Evolutionary conservation across 225 moss, liverwort and hornwort genomes (phyloP).

Genomic region (Pseudisothecium myosuroides): DNA sequence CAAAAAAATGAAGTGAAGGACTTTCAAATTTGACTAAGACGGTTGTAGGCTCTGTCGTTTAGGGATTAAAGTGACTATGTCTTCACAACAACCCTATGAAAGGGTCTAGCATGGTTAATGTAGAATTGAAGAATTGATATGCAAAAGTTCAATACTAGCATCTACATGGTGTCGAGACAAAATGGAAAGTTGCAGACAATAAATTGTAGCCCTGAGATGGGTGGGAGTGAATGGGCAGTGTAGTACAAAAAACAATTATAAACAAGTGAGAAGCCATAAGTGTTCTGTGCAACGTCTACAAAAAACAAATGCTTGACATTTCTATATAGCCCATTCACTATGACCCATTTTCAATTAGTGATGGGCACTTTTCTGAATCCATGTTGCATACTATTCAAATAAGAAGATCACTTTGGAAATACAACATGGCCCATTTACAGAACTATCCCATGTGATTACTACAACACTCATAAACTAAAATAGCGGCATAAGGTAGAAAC

Average conservation of each 20-base stretch:
- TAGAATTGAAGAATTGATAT: not conserved
- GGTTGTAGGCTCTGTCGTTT: fast-evolving
- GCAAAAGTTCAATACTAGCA: not conserved
- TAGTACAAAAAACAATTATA: not conserved
- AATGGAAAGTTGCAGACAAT: fast-evolving
- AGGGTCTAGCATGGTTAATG: too few relatives aligned
- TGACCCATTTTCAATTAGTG: not conserved
- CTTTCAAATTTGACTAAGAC: not conserved
- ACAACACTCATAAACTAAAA: not conserved
- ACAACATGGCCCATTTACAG: not conserved
- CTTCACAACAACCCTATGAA: fast-evolving
- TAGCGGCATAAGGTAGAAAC: too few relatives aligned
- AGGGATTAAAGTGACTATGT: too few relatives aligned
- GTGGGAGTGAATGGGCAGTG: not conserved
- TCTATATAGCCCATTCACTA: not conserved
- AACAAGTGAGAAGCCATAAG: not conserved
- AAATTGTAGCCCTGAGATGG: fast-evolving
- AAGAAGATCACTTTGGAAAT: not conserved
- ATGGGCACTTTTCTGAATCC: not conserved
- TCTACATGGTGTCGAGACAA: fast-evolving
- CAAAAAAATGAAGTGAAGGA: fast-evolving
- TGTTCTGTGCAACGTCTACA: not conserved
- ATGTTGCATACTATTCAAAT: not conserved
- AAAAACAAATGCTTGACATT: not conserved
- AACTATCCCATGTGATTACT: too few relatives aligned